Evolutionary conservation across 1,284 basidiomycete genomes (phyloP), one percentile per base, ranked within the genome.

Genomic region (Puccinia polysora): DNA sequence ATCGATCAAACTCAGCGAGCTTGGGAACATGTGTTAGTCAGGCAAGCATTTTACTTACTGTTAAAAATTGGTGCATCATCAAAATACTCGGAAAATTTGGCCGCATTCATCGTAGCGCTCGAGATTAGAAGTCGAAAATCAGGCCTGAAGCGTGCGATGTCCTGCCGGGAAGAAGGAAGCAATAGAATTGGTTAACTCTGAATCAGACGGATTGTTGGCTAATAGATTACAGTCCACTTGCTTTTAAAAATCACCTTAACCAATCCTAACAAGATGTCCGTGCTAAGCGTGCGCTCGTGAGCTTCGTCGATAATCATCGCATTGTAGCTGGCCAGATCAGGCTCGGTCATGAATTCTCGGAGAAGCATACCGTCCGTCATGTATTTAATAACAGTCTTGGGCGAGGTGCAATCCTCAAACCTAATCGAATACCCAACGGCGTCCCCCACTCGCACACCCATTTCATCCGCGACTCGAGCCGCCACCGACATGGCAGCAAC

Each of bases 401-500:
- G 93, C 81, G 91, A 95, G 10, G 96, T 98, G 81, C 93, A 96
- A 80, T 99, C 95, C 81, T 98, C 96, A 82, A 99, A 99, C 40
- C 96, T 91, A 77, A 99, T 98, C 36, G 91, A 93, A 81, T 98
- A 99, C 15, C 96, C 96, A 74, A 97, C 95, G 81, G 97, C 94
- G 76, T 94, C 89, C 2, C 96, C 96, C 25, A 99, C 87, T 78
- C 96, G 89, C 4, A 88, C 89, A 4, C 94, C 96, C 88, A 98
- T 92, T 81, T 99, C 96, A 75, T 98, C 96, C 0, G 95, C 95
- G 2, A 99, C 96, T 82, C 96, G 93, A 4, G 93, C 92, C 1
- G 96, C 96, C 60, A 99, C 96, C 55, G 91, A 95, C 96, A 98
- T 98, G 36, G 96, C 96, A 2, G 96, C 96, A 14, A 99, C 96